Conservation (phyloP, 768 basidiomycete species). For the Polyporus arcularius region DNA sequence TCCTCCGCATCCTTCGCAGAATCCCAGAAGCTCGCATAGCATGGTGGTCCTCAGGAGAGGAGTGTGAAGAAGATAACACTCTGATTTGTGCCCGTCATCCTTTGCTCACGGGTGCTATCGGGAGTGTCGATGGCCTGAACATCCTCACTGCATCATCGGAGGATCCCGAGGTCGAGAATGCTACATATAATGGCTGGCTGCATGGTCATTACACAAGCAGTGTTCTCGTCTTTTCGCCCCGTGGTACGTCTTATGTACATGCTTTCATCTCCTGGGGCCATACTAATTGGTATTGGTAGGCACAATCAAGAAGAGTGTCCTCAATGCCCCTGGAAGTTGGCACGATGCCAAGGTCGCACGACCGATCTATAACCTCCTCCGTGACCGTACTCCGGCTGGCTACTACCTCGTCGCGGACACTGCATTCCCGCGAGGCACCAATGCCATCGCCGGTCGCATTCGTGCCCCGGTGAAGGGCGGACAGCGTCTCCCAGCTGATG, state of each 20-base stretch:
- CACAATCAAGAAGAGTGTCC: conserved; percentile 33
- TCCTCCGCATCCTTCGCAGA: conserved; percentile 30
- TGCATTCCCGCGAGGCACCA: conserved; percentile 43
- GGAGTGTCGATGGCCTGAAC: conserved; percentile 43
- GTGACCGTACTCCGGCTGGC: conserved; percentile 36
- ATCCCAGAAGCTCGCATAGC: conserved; percentile 33
- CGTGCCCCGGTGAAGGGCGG: conserved; percentile 40
- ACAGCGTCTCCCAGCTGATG: conserved; percentile 14
- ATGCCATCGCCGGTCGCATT: conserved; percentile 36
- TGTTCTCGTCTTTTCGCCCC: conserved; percentile 40
- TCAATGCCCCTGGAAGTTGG: conserved; percentile 51
- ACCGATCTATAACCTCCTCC: conserved; percentile 40
- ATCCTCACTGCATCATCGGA: conserved; percentile 37
- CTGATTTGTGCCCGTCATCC: conserved; percentile 34
- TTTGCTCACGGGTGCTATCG: conserved; percentile 41
- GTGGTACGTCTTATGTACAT: conserved; percentile 17
- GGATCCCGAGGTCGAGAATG: conserved; percentile 46
- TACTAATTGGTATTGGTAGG: conserved; percentile 26
- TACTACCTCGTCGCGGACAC: conserved; percentile 48
- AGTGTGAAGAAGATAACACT: conserved; percentile 30
- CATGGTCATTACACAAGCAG: conserved; percentile 41
- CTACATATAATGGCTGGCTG: conserved; percentile 48
- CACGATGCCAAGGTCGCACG: conserved; percentile 46
- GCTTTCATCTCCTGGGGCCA: background rate
- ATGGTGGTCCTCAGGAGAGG: conserved; percentile 29